Conservation (phyloP, 2,329 filamentous ascomycete species). For the Trichoderma polysporum region DNA sequence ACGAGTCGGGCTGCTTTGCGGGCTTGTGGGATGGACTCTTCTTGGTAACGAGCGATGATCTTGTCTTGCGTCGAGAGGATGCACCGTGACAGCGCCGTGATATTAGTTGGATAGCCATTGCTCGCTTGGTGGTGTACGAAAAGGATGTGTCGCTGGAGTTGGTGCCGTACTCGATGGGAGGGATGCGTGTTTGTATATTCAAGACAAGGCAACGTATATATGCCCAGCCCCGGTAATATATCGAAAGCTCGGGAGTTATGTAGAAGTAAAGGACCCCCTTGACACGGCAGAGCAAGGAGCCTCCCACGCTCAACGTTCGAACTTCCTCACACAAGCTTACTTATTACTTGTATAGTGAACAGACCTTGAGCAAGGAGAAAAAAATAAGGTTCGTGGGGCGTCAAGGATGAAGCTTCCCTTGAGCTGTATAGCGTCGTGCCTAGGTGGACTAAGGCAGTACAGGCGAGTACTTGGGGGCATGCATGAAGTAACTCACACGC, state of each 20-base stretch:
- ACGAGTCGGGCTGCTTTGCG: not conserved
- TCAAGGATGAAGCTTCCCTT: slow-evolving; percentile 7
- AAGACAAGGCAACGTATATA: not conserved
- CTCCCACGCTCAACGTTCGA: not conserved
- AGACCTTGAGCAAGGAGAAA: not conserved
- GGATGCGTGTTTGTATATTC: not conserved
- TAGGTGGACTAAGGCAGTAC: not conserved
- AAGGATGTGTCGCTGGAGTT: not conserved
- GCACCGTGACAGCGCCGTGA: not conserved
- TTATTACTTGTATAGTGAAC: not conserved
- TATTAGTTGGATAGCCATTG: slow-evolving; percentile 13
- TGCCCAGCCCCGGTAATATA: not conserved
- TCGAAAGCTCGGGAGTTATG: not conserved
- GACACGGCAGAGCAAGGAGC: slow-evolving; percentile 1
- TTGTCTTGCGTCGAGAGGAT: not conserved
- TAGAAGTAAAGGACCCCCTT: not conserved
- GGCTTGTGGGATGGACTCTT: not conserved
- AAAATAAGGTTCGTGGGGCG: slow-evolving; percentile 15
- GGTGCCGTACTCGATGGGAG: not conserved
- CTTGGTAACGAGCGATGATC: not conserved
- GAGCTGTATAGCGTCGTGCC: slow-evolving; percentile 9
- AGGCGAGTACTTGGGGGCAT: not conserved
- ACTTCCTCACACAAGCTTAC: not conserved
- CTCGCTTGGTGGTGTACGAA: not conserved
- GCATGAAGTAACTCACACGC: not conserved